Conservation (phyloP, 805 yeast species). For the Lachancea meyersii region DNA sequence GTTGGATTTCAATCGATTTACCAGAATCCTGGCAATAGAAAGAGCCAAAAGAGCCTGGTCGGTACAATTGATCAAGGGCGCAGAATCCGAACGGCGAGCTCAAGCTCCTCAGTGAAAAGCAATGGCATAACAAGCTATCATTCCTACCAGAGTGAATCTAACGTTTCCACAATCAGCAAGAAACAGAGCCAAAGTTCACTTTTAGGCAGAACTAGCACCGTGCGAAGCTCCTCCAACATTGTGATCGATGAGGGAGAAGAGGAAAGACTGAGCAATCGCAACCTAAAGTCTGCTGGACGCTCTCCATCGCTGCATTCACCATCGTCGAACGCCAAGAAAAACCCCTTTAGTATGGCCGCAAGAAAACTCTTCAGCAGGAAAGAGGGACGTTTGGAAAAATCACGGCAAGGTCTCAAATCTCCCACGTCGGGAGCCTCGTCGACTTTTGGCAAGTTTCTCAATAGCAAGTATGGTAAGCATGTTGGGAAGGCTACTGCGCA, state of each 20-base stretch:
- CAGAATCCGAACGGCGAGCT: constrained; percentile 5
- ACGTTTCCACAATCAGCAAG: constrained; percentile 2
- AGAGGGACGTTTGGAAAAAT: constrained; percentile 12
- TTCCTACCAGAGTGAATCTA: constrained; percentile 6
- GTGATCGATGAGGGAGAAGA: background rate
- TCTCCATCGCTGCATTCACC: constrained; percentile 1
- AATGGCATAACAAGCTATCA: constrained; percentile 4
- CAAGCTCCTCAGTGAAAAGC: constrained; percentile 5
- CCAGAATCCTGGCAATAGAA: constrained; percentile 18
- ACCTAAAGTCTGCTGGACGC: background rate
- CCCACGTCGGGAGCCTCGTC: constrained; percentile 4
- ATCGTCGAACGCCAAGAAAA: constrained; percentile 1
- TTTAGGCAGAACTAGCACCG: background rate
- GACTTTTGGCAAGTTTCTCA: constrained; percentile 27
- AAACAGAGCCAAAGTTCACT: constrained; percentile 3
- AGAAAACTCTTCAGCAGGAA: constrained; percentile 26
- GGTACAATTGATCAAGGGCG: background rate
- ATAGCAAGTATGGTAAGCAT: constrained; percentile 29
- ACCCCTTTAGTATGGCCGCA: constrained; percentile 19
- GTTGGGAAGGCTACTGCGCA: constrained; percentile 25
- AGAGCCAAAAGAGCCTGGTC: constrained; percentile 18
- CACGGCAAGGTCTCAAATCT: constrained; percentile 1
- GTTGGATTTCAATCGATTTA: constrained; percentile 29
- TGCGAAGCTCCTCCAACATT: background rate
- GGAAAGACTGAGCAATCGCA: background rate